Conservation (phyloP, 2,329 filamentous ascomycete species). For the Ceratocystis cacaofunesta region DNA sequence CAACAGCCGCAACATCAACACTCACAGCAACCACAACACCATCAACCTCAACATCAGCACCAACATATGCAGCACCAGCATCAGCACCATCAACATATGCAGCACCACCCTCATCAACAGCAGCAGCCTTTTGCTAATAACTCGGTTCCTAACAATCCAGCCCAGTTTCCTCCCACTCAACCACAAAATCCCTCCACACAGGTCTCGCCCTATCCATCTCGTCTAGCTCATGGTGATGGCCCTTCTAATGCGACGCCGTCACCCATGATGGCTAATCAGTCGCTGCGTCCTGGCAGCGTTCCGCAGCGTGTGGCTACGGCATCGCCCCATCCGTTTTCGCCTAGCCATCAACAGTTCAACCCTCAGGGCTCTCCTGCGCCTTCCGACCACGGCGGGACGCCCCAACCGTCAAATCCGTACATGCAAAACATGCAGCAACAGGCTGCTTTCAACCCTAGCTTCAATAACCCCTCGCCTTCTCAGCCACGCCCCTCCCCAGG, state of each 20-base stretch:
- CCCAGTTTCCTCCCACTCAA: slow-evolving; percentile 2
- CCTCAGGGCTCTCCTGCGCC: slow-evolving; percentile 61
- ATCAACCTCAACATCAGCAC: slow-evolving; percentile 38
- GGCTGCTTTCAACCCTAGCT: slow-evolving; percentile 41
- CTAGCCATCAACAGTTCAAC: slow-evolving; percentile 55
- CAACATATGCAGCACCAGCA: slow-evolving; percentile 22
- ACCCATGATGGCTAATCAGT: slow-evolving; percentile 79
- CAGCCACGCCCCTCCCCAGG: slow-evolving; percentile 41
- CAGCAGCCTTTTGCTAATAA: neutral
- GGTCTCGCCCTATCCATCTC: slow-evolving; percentile 55
- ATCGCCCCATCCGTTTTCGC: slow-evolving; percentile 82
- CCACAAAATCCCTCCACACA: slow-evolving; percentile 23
- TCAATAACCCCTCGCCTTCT: slow-evolving; percentile 38
- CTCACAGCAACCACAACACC: neutral
- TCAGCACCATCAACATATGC: neutral
- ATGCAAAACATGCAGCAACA: slow-evolving; percentile 43
- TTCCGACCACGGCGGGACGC: slow-evolving; percentile 60
- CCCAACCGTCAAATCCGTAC: slow-evolving; percentile 53
- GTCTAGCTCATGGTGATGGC: slow-evolving; percentile 65
- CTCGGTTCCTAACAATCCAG: neutral
- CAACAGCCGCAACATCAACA: slow-evolving; percentile 28
- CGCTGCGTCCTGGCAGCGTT: slow-evolving; percentile 54
- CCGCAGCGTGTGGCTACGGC: slow-evolving; percentile 76
- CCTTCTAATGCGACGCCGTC: slow-evolving; percentile 80
- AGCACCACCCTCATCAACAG: neutral